Evolutionary conservation across 2,329 filamentous ascomycete genomes (phyloP).

Genomic region (Aspergillus nomiae): DNA sequence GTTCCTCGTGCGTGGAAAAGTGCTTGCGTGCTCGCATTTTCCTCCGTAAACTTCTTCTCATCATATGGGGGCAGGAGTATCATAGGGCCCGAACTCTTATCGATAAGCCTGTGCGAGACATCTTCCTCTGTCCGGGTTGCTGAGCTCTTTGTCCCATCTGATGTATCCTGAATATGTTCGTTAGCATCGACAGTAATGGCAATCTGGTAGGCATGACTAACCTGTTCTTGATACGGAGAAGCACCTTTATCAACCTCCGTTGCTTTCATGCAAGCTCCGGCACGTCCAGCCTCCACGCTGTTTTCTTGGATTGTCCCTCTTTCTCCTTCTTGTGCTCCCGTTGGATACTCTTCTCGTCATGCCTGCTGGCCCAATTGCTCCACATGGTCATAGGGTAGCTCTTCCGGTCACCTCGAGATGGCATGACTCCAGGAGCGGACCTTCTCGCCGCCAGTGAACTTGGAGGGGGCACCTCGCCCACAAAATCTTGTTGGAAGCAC

Average conservation of each 20-base stretch:
- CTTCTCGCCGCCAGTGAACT: conserved; percentile 77
- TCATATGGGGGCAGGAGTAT: conserved; percentile 34
- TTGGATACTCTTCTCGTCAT: conserved; percentile 73
- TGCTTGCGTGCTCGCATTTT: conserved; percentile 37
- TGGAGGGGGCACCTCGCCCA: conserved; percentile 77
- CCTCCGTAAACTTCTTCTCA: conserved; percentile 27
- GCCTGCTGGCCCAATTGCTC: conserved; percentile 85
- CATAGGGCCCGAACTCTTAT: conserved; percentile 24
- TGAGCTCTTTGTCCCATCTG: conserved; percentile 1
- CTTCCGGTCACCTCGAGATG: conserved; percentile 45
- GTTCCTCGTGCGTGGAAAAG: conserved; percentile 32
- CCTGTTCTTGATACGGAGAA: neutral
- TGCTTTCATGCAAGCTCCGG: conserved; percentile 25
- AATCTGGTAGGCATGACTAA: neutral
- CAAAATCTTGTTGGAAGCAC: conserved; percentile 68
- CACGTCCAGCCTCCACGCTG: conserved; percentile 31
- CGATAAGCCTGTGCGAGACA: conserved; percentile 1
- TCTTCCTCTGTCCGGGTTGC: neutral
- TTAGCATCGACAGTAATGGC: neutral
- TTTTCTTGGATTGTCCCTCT: conserved; percentile 24
- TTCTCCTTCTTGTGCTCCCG: conserved; percentile 30
- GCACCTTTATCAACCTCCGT: neutral
- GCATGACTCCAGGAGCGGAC: conserved; percentile 33
- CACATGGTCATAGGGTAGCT: conserved; percentile 80
- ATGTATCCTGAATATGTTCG: neutral